Evolutionary conservation across 2,329 filamentous ascomycete genomes (phyloP).

Genomic region (Monilinia fructicola): DNA sequence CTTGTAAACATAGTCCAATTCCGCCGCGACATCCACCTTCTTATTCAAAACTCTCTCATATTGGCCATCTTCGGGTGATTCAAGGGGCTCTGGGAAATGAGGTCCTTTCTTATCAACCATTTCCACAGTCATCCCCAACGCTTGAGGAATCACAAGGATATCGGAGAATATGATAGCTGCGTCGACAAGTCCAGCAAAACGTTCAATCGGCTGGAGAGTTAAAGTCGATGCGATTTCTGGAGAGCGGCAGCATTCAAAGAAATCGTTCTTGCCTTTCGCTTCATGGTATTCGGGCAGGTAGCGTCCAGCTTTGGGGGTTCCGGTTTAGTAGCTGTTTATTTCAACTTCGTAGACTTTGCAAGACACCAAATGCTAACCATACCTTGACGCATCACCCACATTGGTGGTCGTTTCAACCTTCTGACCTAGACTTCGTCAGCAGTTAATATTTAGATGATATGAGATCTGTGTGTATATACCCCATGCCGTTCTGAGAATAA

Average conservation of each 20-base stretch:
- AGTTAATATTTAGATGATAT: neutral
- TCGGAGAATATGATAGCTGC: slow-evolving; percentile 99
- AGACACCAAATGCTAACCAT: slow-evolving; percentile 31
- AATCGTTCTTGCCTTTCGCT: slow-evolving; percentile 86
- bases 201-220: slow-evolving; percentile 92
- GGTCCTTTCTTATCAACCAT: slow-evolving; percentile 98
- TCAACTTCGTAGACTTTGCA: slow-evolving; percentile 10
- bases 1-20: slow-evolving; percentile 92
- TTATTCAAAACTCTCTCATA: slow-evolving; percentile 74
- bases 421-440: slow-evolving; percentile 60
- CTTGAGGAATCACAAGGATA: slow-evolving; percentile 95
- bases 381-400: slow-evolving; percentile 99
- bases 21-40: slow-evolving; percentile 78
- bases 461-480: slow-evolving; percentile 51
- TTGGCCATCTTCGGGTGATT: slow-evolving; percentile 76
- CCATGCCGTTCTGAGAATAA: slow-evolving; percentile 85
- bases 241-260: slow-evolving; percentile 95
- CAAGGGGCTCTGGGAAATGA: slow-evolving; percentile 84
- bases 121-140: slow-evolving; percentile 96
- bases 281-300: slow-evolving; percentile 98
- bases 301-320: slow-evolving; percentile 67
- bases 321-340: neutral
- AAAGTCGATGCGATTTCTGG: slow-evolving; percentile 91
- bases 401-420: slow-evolving; percentile 86
- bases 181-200: slow-evolving; percentile 86